phyloP scores from a whole-genome alignment of 495 filamentous ascomycete genomes.

The Daldinia decipiens region DNA sequence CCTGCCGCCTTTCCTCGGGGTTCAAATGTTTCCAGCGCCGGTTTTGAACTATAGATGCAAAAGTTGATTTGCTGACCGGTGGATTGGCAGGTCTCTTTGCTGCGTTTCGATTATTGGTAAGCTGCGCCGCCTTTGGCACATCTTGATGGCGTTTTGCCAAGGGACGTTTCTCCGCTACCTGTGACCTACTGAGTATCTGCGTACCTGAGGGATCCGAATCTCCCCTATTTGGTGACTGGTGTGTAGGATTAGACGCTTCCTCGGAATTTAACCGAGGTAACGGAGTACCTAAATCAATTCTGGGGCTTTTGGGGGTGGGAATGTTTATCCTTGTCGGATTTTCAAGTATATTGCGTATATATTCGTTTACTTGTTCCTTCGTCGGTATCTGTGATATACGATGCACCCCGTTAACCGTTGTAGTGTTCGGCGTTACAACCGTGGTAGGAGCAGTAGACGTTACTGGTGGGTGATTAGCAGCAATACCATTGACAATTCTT shows the following conservation, averaged over 20 bases:
- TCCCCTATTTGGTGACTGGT: background rate
- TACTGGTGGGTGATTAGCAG: background rate
- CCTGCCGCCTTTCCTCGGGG: slow-evolving; percentile 39
- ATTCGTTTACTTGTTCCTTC: background rate
- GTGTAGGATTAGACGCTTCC: background rate
- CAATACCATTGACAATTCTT: background rate
- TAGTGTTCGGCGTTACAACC: background rate
- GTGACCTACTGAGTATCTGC: background rate
- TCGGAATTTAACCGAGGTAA: slow-evolving; percentile 1
- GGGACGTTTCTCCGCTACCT: background rate
- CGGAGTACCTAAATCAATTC: background rate
- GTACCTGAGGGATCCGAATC: background rate
- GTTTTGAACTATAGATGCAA: slow-evolving; percentile 21
- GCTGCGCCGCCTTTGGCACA: background rate
- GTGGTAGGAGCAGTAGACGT: background rate
- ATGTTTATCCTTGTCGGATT: background rate
- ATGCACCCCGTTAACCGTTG: background rate
- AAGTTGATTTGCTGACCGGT: background rate
- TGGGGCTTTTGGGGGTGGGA: background rate
- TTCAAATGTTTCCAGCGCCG: slow-evolving; percentile 28
- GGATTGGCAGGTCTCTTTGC: background rate
- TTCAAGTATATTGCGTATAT: slow-evolving; percentile 3
- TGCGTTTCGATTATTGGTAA: background rate
- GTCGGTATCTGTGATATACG: background rate
- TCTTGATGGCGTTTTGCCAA: background rate